phyloP scores from a whole-genome alignment of 2,329 filamentous ascomycete genomes.

The Ramularia collo-cygni region DNA sequence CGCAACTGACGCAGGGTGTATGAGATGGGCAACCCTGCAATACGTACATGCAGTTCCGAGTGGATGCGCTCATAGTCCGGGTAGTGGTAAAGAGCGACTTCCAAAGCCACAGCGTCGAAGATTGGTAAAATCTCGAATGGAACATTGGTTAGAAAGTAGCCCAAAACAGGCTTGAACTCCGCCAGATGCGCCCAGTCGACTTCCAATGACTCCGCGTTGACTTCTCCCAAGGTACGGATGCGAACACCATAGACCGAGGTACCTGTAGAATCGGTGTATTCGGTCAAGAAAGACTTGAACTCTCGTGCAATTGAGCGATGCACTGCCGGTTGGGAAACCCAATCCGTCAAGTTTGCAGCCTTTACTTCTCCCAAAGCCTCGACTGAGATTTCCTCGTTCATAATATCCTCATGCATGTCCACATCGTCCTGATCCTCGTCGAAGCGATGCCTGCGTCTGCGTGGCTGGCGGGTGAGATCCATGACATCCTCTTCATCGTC shows the following conservation, averaged over 20 bases:
- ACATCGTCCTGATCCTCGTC: slow-evolving; percentile 89
- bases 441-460: slow-evolving; percentile 79
- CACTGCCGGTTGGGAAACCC: slow-evolving; percentile 84
- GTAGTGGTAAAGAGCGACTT: slow-evolving; percentile 91
- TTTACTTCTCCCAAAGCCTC: slow-evolving; percentile 92
- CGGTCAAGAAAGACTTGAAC: slow-evolving; percentile 95
- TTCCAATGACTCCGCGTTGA: slow-evolving; percentile 93
- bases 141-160: slow-evolving; percentile 92
- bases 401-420: slow-evolving; percentile 84
- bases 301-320: slow-evolving; percentile 90
- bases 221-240: slow-evolving; percentile 89
- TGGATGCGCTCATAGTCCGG: slow-evolving; percentile 97
- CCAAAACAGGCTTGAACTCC: slow-evolving; percentile 83
- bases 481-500: slow-evolving; percentile 79
- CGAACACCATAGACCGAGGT: slow-evolving; percentile 91
- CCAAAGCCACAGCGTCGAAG: slow-evolving; percentile 94
- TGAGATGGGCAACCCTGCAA: slow-evolving; percentile 87
- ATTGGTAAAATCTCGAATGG: slow-evolving; percentile 92
- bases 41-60: slow-evolving; percentile 93
- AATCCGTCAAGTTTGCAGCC: slow-evolving; percentile 85
- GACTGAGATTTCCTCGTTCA: slow-evolving; percentile 90
- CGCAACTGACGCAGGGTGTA: slow-evolving; percentile 93
- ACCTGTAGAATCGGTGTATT: slow-evolving; percentile 84
- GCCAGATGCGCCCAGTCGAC: slow-evolving; percentile 92
- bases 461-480: slow-evolving; percentile 78